These are phyloP conservation scores for Yamadazyma atmosphaerica DNA, from an alignment of 1,139 yeast genomes.

Conservation along the genomic window DNA sequence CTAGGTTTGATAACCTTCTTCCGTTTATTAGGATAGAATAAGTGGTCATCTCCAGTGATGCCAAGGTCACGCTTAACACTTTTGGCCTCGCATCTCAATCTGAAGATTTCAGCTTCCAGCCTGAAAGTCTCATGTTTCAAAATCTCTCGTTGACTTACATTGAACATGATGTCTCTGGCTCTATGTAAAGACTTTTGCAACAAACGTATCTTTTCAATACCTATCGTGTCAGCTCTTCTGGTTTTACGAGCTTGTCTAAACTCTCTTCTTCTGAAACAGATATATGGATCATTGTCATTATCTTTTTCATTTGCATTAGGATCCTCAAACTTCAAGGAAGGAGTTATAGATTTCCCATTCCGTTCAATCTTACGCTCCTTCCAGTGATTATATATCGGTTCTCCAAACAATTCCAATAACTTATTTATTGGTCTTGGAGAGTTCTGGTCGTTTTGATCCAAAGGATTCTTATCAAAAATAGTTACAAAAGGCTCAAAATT, in stretches of 20 bases:
- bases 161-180: conserved; percentile 68
- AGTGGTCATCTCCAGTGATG: conserved; percentile 82
- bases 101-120: conserved; percentile 64
- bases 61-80: conserved; percentile 71
- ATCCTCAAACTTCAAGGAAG: conserved; percentile 80
- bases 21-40: conserved; percentile 76
- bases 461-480: conserved; percentile 50
- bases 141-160: conserved; percentile 75
- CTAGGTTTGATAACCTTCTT: conserved; percentile 50
- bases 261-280: conserved; percentile 94
- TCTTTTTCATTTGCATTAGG: conserved; percentile 77
- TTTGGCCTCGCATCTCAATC: conserved; percentile 71
- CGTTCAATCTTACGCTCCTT: conserved; percentile 67
- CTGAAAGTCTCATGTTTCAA: conserved; percentile 58
- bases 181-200: conserved; percentile 75
- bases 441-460: conserved; percentile 19
- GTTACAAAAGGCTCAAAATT: conserved; percentile 43
- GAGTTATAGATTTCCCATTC: conserved; percentile 70
- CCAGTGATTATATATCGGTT: conserved; percentile 79
- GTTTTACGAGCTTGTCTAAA: conserved; percentile 95
- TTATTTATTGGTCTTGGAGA: conserved; percentile 47
- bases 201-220: conserved; percentile 78
- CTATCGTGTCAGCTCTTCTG: conserved; percentile 88
- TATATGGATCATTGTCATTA: conserved; percentile 89
- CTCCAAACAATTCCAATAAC: conserved; percentile 66